Percentiles rank a stretch among this genome's conserved stretches.
Evolutionary conservation across 352 stramenopile genomes (phyloP).

Genomic region (Elongisporangium prolatum): DNA sequence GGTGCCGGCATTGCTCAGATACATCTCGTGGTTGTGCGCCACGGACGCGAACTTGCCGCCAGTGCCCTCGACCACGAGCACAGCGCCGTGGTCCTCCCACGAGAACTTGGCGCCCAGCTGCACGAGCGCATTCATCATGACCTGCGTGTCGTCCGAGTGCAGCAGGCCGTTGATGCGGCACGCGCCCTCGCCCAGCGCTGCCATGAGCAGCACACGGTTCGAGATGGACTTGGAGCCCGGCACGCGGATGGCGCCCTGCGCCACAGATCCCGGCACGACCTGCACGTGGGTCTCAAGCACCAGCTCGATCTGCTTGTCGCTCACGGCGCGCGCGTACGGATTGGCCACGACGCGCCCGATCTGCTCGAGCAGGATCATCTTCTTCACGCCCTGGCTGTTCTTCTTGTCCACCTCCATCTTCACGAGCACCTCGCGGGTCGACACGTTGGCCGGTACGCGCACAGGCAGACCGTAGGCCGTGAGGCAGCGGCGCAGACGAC

Average conservation of each 20-base stretch:
- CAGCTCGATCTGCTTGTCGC: conserved; percentile 69
- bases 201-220: conserved; percentile 96
- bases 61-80: conserved; percentile 74
- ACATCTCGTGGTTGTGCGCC: conserved; percentile 54
- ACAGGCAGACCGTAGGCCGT: conserved; percentile 69
- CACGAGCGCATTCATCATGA: conserved; percentile 96
- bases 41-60: conserved; percentile 55
- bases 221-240: conserved; percentile 98
- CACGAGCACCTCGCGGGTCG: conserved; percentile 54
- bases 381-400: conserved; percentile 77
- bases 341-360: conserved; percentile 69
- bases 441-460: conserved; percentile 49
- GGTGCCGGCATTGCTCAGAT: conserved; percentile 89
- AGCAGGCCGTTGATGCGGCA: conserved; percentile 90
- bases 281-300: conserved; percentile 73
- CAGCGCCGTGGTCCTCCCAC: conserved; percentile 70
- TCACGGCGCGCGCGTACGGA: conserved; percentile 64
- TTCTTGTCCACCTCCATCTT: conserved; percentile 90
- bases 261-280: conserved; percentile 42
- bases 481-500: conserved; percentile 60
- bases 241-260: conserved; percentile 73
- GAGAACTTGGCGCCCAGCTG: conserved; percentile 85
- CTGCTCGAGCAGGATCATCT: conserved; percentile 69
- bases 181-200: conserved; percentile 85
- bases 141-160: conserved; percentile 96